A percentile compares a stretch with the other conserved stretches of the same genome.
These are phyloP conservation scores for Monascus ruber DNA, from an alignment of 2,329 filamentous ascomycete genomes.

Conservation along the genomic window DNA sequence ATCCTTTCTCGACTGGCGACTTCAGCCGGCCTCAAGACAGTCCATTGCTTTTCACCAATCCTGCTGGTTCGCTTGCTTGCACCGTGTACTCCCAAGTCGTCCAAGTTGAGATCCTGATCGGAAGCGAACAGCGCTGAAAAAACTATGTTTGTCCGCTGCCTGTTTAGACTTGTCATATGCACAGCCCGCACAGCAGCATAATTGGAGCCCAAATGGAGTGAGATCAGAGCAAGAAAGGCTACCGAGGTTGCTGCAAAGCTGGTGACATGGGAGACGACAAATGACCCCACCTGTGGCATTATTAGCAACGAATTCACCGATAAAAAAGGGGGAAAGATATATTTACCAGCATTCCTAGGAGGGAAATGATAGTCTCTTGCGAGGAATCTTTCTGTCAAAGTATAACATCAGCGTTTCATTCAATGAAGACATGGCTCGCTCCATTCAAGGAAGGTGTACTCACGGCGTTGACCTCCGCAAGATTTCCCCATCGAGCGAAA, in stretches of 20 bases:
- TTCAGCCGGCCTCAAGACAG: conserved; percentile 48
- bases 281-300: conserved; percentile 49
- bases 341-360: conserved; percentile 68
- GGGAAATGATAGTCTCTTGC: conserved; percentile 85
- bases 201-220: conserved; percentile 71
- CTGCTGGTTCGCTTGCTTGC: conserved; percentile 5
- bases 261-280: conserved; percentile 67
- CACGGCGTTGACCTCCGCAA: conserved; percentile 82
- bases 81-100: conserved; percentile 5
- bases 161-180: conserved; percentile 71
- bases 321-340: neutral
- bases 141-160: conserved; percentile 72
- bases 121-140: conserved; percentile 46
- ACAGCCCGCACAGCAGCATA: conserved; percentile 77
- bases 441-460: conserved; percentile 14
- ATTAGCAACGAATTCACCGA: too few species aligned
- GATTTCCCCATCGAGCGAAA: conserved; percentile 75
- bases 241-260: conserved; percentile 61
- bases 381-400: conserved; percentile 63
- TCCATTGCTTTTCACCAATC: neutral
- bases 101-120: conserved; percentile 12
- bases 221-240: conserved; percentile 59
- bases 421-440: neutral
- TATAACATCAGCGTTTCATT: conserved; percentile 9
- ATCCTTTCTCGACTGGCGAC: conserved; percentile 50